phyloP scores from a whole-genome alignment of 192 early-diverging fungal genomes.

The Linnemannia elongata region DNA sequence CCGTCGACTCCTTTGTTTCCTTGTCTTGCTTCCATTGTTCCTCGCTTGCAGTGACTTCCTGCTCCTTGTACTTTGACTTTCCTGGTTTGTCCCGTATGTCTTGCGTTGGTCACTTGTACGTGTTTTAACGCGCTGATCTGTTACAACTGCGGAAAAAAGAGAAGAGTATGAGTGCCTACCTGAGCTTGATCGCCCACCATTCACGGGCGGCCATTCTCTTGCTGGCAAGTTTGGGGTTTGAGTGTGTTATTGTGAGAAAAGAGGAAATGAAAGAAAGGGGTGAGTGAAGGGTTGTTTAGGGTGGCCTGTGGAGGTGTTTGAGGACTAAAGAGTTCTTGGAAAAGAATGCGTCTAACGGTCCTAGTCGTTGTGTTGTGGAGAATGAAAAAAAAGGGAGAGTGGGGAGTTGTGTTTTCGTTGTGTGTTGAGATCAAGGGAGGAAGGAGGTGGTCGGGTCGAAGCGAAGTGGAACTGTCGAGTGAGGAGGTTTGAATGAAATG shows the following conservation, averaged over 20 bases:
- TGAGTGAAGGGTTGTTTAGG: background rate
- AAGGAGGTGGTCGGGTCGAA: background rate
- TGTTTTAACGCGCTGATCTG: background rate
- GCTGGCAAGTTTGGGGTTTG: background rate
- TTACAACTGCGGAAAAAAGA: background rate
- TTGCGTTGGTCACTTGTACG: background rate
- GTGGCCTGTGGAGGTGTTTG: background rate
- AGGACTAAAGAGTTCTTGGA: background rate
- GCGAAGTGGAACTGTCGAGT: background rate
- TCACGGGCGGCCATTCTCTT: conserved; percentile 47
- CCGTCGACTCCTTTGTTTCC: background rate
- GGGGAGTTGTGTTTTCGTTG: conserved; percentile 5
- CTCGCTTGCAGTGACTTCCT: background rate
- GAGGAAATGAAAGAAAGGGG: background rate
- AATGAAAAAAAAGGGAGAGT: conserved; percentile 10
- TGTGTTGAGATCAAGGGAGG: background rate
- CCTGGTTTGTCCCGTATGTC: background rate
- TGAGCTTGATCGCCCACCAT: conserved; percentile 57
- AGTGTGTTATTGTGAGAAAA: background rate
- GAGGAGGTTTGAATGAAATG: background rate
- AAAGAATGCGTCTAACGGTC: background rate
- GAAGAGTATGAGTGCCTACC: conserved; percentile 15
- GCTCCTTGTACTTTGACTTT: background rate
- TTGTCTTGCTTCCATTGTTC: background rate
- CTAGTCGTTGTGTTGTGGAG: background rate